These are phyloP conservation scores for Citrullus amarus DNA, from an alignment of 306 rosid genomes.

Conservation along the genomic window DNA sequence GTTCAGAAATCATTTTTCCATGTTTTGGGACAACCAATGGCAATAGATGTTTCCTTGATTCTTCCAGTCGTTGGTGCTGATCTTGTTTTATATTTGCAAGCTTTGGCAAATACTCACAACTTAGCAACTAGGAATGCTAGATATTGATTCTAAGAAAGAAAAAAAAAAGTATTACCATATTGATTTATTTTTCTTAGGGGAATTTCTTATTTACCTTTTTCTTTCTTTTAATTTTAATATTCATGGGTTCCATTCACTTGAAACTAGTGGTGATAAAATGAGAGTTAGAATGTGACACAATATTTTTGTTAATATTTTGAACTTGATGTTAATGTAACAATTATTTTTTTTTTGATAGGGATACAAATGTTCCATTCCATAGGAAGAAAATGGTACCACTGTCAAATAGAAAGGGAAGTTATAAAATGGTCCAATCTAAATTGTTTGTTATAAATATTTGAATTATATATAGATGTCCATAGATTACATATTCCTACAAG, in stretches of 20 bases:
- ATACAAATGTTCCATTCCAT: background rate
- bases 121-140: slow-evolving; percentile 7
- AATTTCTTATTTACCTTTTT: background rate
- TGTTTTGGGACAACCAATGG: background rate
- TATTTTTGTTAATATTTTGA: background rate
- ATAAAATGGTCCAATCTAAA: too few species aligned
- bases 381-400: background rate
- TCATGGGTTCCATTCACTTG: background rate
- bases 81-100: background rate
- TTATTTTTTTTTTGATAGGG: background rate
- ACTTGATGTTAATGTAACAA: background rate
- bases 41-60: background rate
- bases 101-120: background rate
- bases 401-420: background rate
- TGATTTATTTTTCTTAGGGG: background rate
- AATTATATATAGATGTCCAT: too few species aligned
- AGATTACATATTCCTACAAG: too few species aligned
- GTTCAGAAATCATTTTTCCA: slow-evolving; percentile 3
- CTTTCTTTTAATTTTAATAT: background rate
- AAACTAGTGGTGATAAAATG: background rate
- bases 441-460: too few species aligned
- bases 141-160: background rate
- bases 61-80: background rate
- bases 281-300: background rate
- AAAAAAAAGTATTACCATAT: background rate